Base-by-base conservation (phyloP, 345 rosid species). In the Aethionema arabicum region DNA sequence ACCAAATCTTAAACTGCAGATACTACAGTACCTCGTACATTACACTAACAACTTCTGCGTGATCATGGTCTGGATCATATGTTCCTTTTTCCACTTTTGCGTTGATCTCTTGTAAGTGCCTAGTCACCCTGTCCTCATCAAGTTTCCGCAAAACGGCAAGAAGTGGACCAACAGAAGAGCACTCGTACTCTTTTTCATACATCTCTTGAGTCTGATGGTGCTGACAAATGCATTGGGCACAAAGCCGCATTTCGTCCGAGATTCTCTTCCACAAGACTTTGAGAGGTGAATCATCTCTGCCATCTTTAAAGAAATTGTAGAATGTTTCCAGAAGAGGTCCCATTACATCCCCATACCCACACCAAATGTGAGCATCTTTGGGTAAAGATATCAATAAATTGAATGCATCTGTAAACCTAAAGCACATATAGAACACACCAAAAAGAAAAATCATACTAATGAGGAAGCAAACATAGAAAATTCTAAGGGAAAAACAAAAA, bases 271-370 rank as follows among this genome's bases (percentile, higher is more conserved):
- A 89, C 56, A 92, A 63, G 41, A 82, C 71, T 65, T 74, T 78
- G 32, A 92, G 95, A 69, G 98, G 98, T 52, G 95, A 86, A 72
- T 85, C 84, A 5, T 33, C 65, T 39, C 86, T 76, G 40, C 81
- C 84, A 32, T 92, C 95, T 72, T 79, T 87, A 44, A 74, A 82
- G 76, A 80, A 92, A 67, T 92, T 89, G 77, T 82, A 92, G 63
- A 92, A 92, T 7, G 95, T 82, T 80, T 92, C 97, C 41, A 90
- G 35, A 45, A 89, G 85, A n/a, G 97, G 91, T 5, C 88, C 96
- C 97, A 90, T 92, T 48, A 92, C 65, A 33, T 92, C 96, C 75
- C 82, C 79, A 37, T 75, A 71, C 36, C 80, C 85, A 50, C 98
- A 92, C 97, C 98, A 92, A 39, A 85, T 82, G 65, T 92, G 98